Conservation (phyloP, 768 basidiomycete species). For the Strobilomyces echinocephalus region DNA sequence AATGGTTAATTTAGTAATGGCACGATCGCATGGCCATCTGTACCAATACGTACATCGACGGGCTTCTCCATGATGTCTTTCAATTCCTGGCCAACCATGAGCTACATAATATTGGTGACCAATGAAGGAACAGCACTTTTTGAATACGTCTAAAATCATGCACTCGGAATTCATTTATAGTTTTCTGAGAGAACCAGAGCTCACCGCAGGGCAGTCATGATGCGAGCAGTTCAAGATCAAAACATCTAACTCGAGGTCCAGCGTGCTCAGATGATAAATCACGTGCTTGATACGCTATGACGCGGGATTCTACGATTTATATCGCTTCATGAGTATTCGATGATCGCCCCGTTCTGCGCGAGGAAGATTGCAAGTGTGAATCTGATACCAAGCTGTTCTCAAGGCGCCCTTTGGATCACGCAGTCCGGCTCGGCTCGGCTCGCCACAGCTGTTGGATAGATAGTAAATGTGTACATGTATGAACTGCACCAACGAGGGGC, state of each 20-base stretch:
- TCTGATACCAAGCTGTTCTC: no score
- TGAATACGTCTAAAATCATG: conserved; percentile 58
- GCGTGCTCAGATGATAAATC: conserved; percentile 1
- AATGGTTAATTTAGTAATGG: conserved; percentile 1
- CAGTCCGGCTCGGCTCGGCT: no score
- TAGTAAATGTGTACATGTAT: no score
- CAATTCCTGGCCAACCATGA: conserved; percentile 51
- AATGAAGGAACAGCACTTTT: conserved; percentile 43
- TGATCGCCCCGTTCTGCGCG: no score
- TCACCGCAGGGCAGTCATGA: conserved; percentile 40
- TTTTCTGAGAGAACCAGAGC: conserved; percentile 1
- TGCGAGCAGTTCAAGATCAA: conserved; percentile 5
- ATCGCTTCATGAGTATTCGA: no score
- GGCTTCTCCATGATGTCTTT: conserved; percentile 57
- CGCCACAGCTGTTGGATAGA: no score
- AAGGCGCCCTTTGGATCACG: no score
- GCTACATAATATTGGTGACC: conserved; percentile 3
- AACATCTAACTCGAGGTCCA: not conserved
- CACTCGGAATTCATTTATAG: conserved; percentile 9
- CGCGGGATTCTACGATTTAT: no score
- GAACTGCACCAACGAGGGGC: no score
- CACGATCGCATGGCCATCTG: conserved; percentile 9
- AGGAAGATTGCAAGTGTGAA: no score
- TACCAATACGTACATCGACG: conserved; percentile 47
- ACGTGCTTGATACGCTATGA: conserved; percentile 8